Evolutionary conservation across 1,284 basidiomycete genomes (phyloP).

Genomic region (Moesziomyces aphidis): DNA sequence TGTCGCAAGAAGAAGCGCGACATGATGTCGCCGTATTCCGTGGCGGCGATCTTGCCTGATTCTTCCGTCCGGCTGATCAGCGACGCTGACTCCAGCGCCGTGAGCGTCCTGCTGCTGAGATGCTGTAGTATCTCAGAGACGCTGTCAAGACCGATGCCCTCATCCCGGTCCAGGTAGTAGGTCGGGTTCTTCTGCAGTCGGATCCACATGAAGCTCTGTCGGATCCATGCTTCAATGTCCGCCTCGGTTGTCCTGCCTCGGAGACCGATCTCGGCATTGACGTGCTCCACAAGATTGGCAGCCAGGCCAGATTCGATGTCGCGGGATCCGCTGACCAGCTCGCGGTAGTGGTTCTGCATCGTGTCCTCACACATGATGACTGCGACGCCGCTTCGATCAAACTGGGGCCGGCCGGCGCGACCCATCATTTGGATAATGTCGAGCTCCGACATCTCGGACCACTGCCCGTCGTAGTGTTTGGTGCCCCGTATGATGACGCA

Average conservation of each 20-base stretch:
- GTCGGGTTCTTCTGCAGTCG: conserved; percentile 53
- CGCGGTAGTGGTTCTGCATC: conserved; percentile 43
- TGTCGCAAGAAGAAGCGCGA: conserved; percentile 52
- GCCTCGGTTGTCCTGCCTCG: conserved; percentile 14
- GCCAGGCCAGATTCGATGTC: conserved; percentile 55
- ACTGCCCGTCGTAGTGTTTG: conserved; percentile 49
- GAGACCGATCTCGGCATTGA: conserved; percentile 57
- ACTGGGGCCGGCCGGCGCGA: conserved; percentile 88
- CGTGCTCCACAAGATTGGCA: conserved; percentile 48
- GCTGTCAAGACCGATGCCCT: conserved; percentile 33
- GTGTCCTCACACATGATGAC: conserved; percentile 61
- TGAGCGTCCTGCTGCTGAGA: conserved; percentile 33
- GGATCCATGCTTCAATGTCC: conserved; percentile 41
- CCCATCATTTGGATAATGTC: conserved; percentile 74
- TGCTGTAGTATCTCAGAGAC: conserved; percentile 38
- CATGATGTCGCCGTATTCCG: conserved; percentile 57
- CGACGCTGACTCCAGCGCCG: conserved; percentile 22
- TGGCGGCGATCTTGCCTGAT: conserved; percentile 22
- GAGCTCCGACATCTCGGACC: conserved; percentile 55
- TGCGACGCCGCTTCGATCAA: conserved; percentile 73
- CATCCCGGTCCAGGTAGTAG: conserved; percentile 41
- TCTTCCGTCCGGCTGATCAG: conserved; percentile 23
- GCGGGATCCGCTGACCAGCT: conserved; percentile 44
- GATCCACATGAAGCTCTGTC: conserved; percentile 46
- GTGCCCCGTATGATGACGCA: conserved; percentile 63